Base-by-base conservation (phyloP, 2,329 filamentous ascomycete genomes). In the Pyrenochaeta sp. region DNA sequence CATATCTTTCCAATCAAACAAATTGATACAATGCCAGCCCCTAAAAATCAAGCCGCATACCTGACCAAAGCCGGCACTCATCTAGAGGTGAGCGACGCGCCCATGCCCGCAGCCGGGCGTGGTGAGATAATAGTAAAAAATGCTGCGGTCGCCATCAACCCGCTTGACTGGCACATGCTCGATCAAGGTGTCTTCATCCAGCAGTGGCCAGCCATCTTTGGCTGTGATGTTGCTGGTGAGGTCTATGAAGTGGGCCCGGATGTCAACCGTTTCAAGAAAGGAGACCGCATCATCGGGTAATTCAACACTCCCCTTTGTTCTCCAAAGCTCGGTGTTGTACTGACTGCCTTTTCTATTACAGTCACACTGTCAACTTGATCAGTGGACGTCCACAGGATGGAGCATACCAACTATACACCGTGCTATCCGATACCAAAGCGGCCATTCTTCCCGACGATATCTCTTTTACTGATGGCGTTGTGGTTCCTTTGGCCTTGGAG, bases 161-260 rank as follows among this genome's bases (percentile, higher is more conserved):
- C 66, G 7, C 46, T 69, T 11, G 63, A 67, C 35, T 59, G 53
- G 21, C 57, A 51, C 55, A 59, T 69, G 56, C 66, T 65, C 51
- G 49, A 68, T 32, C 21, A 50, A 17, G 73, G 69, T 27, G 45
- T 74, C 27, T 73, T 77, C 29, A 58, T 73, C 42, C 52, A 74
- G 21, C 61, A 70, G 36, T 67, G 56, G 59, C 69, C 66, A 48
- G 41, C 61, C 5, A 62, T 75, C 14, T 46, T 68, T 29, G 79
- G 78, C 5, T 63, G 57, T 29, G 79, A 81, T 60, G 67, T 79
- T 1, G 77, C 78, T 1, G 79, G 79, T 3, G 73, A 77, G 55
- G 73, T 81, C 2, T 66, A 74, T 18, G 76, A 79, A 51, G 65
- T 79, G 6, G 80, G 79, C 0, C 60, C 70, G 4, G 66, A 63